phyloP scores from a whole-genome alignment of 2,329 filamentous ascomycete species.

The Pyricularia sp. region DNA sequence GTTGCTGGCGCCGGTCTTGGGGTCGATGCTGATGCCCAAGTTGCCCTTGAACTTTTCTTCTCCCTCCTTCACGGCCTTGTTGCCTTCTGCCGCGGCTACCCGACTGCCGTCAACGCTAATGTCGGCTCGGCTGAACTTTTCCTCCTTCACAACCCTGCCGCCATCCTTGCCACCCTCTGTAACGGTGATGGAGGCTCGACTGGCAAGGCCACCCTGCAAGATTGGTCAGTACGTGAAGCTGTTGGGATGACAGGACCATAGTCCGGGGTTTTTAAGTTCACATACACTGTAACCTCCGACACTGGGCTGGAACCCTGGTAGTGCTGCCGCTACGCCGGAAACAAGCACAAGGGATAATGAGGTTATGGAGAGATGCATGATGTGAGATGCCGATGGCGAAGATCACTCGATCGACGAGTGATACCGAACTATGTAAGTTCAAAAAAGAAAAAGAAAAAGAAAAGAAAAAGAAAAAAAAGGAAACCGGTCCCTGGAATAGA shows the following conservation, averaged over 20 bases:
- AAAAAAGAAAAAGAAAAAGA: neutral
- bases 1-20: slow-evolving; percentile 9
- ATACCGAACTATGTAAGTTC: neutral
- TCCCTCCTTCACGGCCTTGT: slow-evolving; percentile 18
- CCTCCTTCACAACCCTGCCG: neutral
- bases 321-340: neutral
- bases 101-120: neutral
- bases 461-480: neutral
- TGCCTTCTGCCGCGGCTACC: slow-evolving; percentile 27
- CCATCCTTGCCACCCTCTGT: neutral
- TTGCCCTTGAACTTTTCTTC: slow-evolving; percentile 11
- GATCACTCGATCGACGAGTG: neutral
- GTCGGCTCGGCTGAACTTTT: too few species aligned
- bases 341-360: neutral
- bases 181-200: slow-evolving; percentile 4
- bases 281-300: neutral
- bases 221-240: neutral
- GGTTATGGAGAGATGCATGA: neutral
- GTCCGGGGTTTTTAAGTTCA: neutral
- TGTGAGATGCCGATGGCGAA: neutral
- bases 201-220: slow-evolving; percentile 2
- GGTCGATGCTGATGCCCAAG: slow-evolving; percentile 10
- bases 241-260: neutral
- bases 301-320: neutral
- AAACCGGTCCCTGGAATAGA: neutral